Percentiles rank a stretch among this genome's conserved stretches.
Evolutionary conservation across 306 rosid genomes (phyloP).

Genomic region (Ormosia semicastrata): DNA sequence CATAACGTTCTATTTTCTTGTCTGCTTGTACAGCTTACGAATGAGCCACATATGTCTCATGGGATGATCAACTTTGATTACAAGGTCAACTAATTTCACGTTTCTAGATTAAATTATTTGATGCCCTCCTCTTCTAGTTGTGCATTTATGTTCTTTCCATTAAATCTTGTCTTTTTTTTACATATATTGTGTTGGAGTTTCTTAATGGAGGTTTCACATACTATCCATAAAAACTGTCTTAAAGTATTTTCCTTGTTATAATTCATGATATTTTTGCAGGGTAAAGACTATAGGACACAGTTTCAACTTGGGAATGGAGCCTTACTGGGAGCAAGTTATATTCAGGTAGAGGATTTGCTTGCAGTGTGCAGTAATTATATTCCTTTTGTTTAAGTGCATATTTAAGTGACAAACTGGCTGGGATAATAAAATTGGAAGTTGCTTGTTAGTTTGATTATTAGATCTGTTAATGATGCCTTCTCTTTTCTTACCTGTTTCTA

Average conservation of each 20-base stretch:
- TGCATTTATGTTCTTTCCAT: neutral
- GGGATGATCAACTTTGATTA: slow-evolving; percentile 91
- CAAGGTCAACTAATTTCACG: slow-evolving; percentile 52
- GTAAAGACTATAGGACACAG: slow-evolving; percentile 79
- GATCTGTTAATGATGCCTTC: neutral
- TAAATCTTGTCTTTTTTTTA: neutral
- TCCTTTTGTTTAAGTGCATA: neutral
- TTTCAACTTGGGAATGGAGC: slow-evolving; percentile 97
- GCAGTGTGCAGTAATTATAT: neutral
- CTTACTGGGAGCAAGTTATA: slow-evolving; percentile 90
- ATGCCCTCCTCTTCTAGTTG: neutral
- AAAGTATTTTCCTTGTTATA: neutral
- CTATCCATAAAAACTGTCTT: neutral
- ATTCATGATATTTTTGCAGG: slow-evolving; percentile 50
- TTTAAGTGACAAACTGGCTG: neutral
- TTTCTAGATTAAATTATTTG: neutral
- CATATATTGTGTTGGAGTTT: neutral
- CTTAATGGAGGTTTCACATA: neutral
- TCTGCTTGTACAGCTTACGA: slow-evolving; percentile 63
- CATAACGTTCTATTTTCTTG: neutral
- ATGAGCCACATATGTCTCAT: slow-evolving; percentile 97
- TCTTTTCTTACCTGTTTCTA: neutral
- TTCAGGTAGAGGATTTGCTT: slow-evolving; percentile 62
- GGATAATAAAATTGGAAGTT: neutral
- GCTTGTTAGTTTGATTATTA: neutral